These are phyloP conservation scores for Spongiforma sp. DNA, from an alignment of 1,284 basidiomycete genomes.

Conservation along the genomic window DNA sequence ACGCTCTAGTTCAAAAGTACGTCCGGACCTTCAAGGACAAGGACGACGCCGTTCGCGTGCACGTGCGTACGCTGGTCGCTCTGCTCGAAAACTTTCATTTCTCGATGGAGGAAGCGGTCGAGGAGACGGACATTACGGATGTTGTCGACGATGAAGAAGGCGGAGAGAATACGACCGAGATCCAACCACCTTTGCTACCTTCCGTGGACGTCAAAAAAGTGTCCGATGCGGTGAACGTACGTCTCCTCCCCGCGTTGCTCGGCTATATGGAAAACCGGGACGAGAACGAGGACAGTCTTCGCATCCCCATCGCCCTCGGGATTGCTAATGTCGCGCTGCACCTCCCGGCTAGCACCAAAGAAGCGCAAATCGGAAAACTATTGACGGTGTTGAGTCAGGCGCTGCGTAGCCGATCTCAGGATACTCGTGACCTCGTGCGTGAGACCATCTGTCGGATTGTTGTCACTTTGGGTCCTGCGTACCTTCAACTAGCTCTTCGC, in stretches of 20 bases:
- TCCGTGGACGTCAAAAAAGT: conserved; percentile 51
- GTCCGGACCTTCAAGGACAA: conserved; percentile 77
- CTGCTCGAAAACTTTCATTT: conserved; percentile 96
- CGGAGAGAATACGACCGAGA: conserved; percentile 31
- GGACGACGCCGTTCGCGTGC: conserved; percentile 80
- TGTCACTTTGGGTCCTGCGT: conserved; percentile 73
- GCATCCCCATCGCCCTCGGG: conserved; percentile 90
- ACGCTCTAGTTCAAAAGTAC: conserved; percentile 85
- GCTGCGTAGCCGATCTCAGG: conserved; percentile 91
- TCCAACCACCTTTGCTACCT: conserved; percentile 17
- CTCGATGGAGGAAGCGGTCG: conserved; percentile 63
- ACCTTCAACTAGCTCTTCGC: conserved; percentile 76
- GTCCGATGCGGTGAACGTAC: conserved; percentile 77
- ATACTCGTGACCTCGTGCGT: conserved; percentile 89
- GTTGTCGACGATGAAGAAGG: conserved; percentile 37
- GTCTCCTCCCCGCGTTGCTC: conserved; percentile 79
- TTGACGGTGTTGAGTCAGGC: conserved; percentile 89
- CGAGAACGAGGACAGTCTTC: conserved; percentile 82
- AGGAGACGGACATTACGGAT: conserved; percentile 34
- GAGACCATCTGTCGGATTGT: conserved; percentile 89
- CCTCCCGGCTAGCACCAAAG: conserved; percentile 74
- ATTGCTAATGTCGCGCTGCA: conserved; percentile 86
- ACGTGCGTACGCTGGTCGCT: conserved; percentile 86
- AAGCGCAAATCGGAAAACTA: conserved; percentile 79
- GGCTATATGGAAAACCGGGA: conserved; percentile 84